Percentiles rank a stretch among this genome's conserved stretches.
Conservation (phyloP, 1,284 basidiomycete species). For the Ustilago tritici region DNA sequence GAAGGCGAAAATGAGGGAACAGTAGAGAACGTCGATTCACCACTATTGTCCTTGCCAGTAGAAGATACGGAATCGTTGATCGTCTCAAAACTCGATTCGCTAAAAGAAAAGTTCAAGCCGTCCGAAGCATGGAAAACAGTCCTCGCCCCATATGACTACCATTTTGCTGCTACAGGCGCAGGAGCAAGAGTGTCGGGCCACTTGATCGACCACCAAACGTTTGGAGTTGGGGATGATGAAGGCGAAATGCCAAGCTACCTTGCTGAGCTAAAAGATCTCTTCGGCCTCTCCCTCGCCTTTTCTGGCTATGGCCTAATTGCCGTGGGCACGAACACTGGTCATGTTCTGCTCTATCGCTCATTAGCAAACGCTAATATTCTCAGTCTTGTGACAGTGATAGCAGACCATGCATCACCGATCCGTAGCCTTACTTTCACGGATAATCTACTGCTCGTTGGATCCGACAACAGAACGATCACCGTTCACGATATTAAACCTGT, state of each 20-base stretch:
- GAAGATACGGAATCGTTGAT: conserved; percentile 16
- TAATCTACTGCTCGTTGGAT: conserved; percentile 30
- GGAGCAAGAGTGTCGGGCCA: conserved; percentile 31
- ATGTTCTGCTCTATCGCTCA: conserved; percentile 32
- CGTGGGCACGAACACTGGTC: conserved; percentile 27
- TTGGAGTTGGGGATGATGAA: conserved; percentile 7
- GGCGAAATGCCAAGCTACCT: conserved; percentile 6
- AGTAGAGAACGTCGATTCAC: conserved; percentile 3
- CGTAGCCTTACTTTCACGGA: conserved; percentile 30
- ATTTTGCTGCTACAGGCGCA: conserved; percentile 37
- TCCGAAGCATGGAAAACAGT: conserved; percentile 46
- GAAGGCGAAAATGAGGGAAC: neutral
- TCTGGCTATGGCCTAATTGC: conserved; percentile 15
- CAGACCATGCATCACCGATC: conserved; percentile 43
- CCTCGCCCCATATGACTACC: conserved; percentile 21
- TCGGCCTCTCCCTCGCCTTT: conserved; percentile 38
- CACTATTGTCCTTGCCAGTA: conserved; percentile 17
- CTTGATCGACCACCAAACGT: neutral
- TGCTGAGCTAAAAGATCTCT: conserved; percentile 23
- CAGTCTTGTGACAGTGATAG: conserved; percentile 10
- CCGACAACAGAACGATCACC: conserved; percentile 42
- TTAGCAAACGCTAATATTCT: neutral
- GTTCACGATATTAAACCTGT: conserved; percentile 39
- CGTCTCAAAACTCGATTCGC: conserved; percentile 16
- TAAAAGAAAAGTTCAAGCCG: conserved; percentile 15